phyloP scores from a whole-genome alignment of 495 filamentous ascomycete genomes.

The Trichoderma orchidacearum region DNA sequence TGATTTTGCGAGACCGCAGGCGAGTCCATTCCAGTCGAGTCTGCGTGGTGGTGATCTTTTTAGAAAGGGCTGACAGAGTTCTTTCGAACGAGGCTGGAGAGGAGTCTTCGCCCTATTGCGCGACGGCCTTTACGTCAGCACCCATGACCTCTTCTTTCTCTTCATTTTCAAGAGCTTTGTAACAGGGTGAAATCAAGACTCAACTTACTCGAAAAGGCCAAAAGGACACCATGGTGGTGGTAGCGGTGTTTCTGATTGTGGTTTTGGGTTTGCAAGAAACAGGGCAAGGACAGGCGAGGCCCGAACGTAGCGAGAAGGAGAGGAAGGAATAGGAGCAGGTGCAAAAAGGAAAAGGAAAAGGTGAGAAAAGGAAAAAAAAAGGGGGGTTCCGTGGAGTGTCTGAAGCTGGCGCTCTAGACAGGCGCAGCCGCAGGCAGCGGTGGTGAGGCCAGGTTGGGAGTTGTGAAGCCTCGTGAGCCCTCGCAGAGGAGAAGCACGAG shows the following conservation, averaged over 20 bases:
- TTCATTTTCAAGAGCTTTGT: no score
- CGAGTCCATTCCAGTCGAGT: constrained; percentile 58
- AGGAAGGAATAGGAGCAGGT: constrained; percentile 5
- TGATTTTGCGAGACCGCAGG: constrained; percentile 59
- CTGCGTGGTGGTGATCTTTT: constrained; percentile 62
- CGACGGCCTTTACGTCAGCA: background rate
- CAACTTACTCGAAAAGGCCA: constrained; percentile 69
- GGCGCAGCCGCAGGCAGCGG: background rate
- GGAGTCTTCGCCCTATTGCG: constrained; percentile 54
- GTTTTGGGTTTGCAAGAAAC: background rate
- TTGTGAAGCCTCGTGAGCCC: background rate
- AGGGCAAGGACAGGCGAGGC: background rate
- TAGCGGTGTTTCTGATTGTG: background rate
- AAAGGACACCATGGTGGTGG: constrained; percentile 62
- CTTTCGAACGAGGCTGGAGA: constrained; percentile 91
- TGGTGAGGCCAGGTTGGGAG: background rate
- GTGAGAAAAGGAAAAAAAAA: background rate
- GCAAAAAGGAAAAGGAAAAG: background rate
- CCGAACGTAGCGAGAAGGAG: no score
- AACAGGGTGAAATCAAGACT: no score
- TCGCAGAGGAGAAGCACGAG: background rate
- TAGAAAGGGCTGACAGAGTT: constrained; percentile 63
- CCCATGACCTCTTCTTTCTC: no score
- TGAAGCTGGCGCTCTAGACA: background rate
- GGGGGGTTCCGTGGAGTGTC: background rate